Conservation (phyloP, 148 eudicot species). For the Chenopodium album region DNA sequence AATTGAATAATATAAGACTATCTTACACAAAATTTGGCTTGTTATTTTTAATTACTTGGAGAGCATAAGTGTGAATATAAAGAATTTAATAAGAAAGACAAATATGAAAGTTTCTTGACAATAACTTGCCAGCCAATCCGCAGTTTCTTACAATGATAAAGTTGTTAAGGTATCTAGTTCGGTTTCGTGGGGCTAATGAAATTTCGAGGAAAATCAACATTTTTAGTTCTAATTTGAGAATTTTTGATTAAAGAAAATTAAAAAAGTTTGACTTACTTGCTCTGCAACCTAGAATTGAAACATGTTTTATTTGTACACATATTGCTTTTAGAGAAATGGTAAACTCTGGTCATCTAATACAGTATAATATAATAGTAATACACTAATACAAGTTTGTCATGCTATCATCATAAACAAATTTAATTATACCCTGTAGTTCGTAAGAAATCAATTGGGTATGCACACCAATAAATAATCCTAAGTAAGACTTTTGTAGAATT, state of each 20-base stretch:
- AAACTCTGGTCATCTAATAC: not conserved
- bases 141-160: not conserved
- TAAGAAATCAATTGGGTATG: not conserved
- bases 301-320: not conserved
- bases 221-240: not conserved
- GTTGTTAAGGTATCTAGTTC: not conserved
- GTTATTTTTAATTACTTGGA: no score
- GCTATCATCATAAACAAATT: not conserved
- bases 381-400: not conserved
- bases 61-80: not conserved
- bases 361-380: not conserved
- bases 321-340: not conserved
- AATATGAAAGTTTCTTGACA: not conserved
- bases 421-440: no score
- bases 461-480: not conserved
- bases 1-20: no score
- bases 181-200: not conserved
- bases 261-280: not conserved
- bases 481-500: no score
- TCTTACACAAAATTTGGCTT: no score
- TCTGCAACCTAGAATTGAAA: not conserved
- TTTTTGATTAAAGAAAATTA: not conserved
- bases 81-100: not conserved
- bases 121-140: not conserved
- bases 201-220: not conserved